These are phyloP conservation scores for Xylariales sp. DNA, from an alignment of 2,329 filamentous ascomycete species.

Conservation along the genomic window DNA sequence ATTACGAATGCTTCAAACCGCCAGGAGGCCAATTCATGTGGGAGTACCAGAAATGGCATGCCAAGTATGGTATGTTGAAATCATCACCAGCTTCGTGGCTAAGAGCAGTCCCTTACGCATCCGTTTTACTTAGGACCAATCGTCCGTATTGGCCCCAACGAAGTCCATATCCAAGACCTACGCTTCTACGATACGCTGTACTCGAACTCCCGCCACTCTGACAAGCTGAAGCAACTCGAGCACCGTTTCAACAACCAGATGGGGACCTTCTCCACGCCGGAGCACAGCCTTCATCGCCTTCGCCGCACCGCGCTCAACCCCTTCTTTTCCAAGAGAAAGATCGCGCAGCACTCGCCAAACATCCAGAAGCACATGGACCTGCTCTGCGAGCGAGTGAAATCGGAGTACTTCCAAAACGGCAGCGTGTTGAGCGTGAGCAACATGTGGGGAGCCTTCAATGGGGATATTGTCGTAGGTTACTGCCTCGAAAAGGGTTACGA, in stretches of 20 bases:
- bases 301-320: neutral
- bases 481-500: neutral
- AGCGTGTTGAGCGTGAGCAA: neutral
- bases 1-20: slow-evolving; percentile 2
- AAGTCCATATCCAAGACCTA: neutral
- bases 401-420: neutral
- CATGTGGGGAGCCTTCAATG: slow-evolving; percentile 4
- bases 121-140: neutral
- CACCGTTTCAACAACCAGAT: slow-evolving; percentile 1
- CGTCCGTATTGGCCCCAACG: neutral
- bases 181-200: neutral
- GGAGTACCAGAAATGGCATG: slow-evolving; percentile 1
- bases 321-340: slow-evolving; percentile 8
- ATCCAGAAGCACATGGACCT: neutral
- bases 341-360: neutral
- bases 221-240: neutral
- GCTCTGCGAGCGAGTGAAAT: slow-evolving; percentile 2
- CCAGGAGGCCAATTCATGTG: slow-evolving; percentile 3
- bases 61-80: neutral
- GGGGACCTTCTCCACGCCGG: neutral
- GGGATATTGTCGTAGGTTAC: slow-evolving; percentile 1
- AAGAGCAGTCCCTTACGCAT: neutral
- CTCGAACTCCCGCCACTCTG: neutral
- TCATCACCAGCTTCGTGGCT: too few species aligned
- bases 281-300: neutral